These are phyloP conservation scores for Lachnum nothofagi DNA, from an alignment of 2,329 filamentous ascomycete species.

Conservation along the genomic window DNA sequence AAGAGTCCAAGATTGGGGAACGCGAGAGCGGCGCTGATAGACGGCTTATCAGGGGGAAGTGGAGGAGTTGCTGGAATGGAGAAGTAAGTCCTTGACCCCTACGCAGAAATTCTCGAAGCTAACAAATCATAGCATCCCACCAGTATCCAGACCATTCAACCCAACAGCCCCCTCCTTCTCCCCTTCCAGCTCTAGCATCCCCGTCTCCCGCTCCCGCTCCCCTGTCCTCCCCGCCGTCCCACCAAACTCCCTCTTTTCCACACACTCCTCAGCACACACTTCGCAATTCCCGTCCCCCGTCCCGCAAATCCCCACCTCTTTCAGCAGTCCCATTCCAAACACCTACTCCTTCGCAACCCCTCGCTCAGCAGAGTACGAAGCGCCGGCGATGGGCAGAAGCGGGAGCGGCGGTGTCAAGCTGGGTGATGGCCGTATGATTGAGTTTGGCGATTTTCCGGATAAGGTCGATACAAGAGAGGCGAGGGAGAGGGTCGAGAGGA, in stretches of 20 bases:
- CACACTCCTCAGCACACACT: slow-evolving; percentile 2
- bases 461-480: slow-evolving; percentile 14
- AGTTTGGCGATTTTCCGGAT: slow-evolving; percentile 27
- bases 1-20: slow-evolving; percentile 23
- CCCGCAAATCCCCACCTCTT: neutral
- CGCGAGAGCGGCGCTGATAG: slow-evolving; percentile 16
- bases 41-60: too few species aligned
- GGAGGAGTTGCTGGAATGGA: slow-evolving; percentile 3
- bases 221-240: neutral
- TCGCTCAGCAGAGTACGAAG: neutral
- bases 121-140: neutral
- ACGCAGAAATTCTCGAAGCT: neutral
- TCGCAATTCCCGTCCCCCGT: neutral
- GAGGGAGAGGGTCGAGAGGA: slow-evolving; percentile 17
- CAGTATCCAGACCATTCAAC: neutral
- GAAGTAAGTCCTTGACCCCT: slow-evolving; percentile 9
- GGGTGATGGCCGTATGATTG: slow-evolving; percentile 17
- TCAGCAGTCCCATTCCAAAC: neutral
- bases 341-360: slow-evolving; percentile 8
- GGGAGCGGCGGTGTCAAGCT: slow-evolving; percentile 17
- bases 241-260: neutral
- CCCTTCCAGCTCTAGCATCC: neutral
- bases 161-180: neutral
- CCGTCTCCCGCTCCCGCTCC: neutral
- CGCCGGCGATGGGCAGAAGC: slow-evolving; percentile 7